Evolutionary conservation across 2,329 filamentous ascomycete genomes (phyloP).

Genomic region (Botryotinia narcissicola): DNA sequence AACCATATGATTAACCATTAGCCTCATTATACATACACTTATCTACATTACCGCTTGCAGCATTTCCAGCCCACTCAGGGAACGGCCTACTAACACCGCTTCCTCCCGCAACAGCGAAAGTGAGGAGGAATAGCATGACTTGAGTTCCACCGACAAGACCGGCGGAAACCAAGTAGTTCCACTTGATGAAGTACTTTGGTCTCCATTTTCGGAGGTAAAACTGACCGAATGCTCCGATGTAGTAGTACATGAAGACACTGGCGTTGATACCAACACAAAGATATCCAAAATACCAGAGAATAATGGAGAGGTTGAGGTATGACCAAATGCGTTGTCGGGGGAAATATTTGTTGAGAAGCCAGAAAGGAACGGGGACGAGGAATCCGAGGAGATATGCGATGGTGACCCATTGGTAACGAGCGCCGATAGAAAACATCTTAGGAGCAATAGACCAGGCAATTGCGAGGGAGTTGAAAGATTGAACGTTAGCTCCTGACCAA

Average conservation of each 20-base stretch:
- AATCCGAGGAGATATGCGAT: slow-evolving; percentile 73
- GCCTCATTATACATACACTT: slow-evolving; percentile 28
- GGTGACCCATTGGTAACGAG: slow-evolving; percentile 62
- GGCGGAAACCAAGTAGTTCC: slow-evolving; percentile 74
- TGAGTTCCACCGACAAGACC: slow-evolving; percentile 69
- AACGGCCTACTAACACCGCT: slow-evolving; percentile 33
- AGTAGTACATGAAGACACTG: slow-evolving; percentile 68
- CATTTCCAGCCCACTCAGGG: slow-evolving; percentile 31
- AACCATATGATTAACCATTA: slow-evolving; percentile 16
- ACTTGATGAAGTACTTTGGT: slow-evolving; percentile 67
- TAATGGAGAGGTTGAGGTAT: slow-evolving; percentile 65
- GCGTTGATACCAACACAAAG: slow-evolving; percentile 68
- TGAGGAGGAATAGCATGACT: slow-evolving; percentile 65
- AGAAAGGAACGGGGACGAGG: slow-evolving; percentile 60
- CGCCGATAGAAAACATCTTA: slow-evolving; percentile 63
- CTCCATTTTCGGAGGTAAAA: slow-evolving; percentile 59
- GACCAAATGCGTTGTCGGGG: slow-evolving; percentile 57
- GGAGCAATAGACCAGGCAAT: slow-evolving; percentile 71
- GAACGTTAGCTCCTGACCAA: slow-evolving; percentile 57
- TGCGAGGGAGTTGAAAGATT: slow-evolving; percentile 63
- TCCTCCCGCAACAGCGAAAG: slow-evolving; percentile 52
- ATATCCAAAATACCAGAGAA: slow-evolving; percentile 62
- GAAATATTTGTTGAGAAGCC: slow-evolving; percentile 51
- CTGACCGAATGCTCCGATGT: slow-evolving; percentile 66
- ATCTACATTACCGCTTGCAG: slow-evolving; percentile 26